Evolutionary conservation across 192 early-diverging fungal genomes (phyloP).

Genomic region (Rhizophagus clarus): DNA sequence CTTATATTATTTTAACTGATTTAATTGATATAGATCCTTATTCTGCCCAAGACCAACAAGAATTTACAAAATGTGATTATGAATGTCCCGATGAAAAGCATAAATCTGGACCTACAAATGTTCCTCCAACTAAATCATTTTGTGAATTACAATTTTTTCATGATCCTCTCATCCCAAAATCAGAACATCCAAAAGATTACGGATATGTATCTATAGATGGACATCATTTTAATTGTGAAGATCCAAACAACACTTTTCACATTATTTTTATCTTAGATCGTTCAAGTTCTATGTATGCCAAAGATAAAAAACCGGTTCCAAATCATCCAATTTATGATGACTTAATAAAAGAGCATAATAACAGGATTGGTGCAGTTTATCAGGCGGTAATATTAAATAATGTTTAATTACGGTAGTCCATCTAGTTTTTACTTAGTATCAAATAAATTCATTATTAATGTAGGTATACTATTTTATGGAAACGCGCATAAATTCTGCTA

Average conservation of each 20-base stretch:
- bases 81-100: constrained; percentile 19
- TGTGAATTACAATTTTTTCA: constrained; percentile 24
- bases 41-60: not conserved
- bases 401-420: not conserved
- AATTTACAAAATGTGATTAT: constrained; percentile 25
- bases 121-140: not conserved
- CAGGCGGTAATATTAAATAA: not conserved
- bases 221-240: constrained; percentile 30
- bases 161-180: not conserved
- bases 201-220: constrained; percentile 32
- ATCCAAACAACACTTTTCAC: constrained; percentile 12
- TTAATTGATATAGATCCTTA: constrained; percentile 18
- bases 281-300: not conserved
- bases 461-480: constrained; percentile 29
- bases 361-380: constrained; percentile 30
- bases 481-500: not conserved
- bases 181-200: not conserved
- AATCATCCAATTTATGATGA: not conserved
- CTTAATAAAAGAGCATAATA: constrained; percentile 2
- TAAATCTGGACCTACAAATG: not conserved
- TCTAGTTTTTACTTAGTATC: not conserved
- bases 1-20: too few relatives aligned
- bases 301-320: constrained; percentile 1
- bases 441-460: not conserved
- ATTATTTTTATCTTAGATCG: constrained; percentile 32